These are phyloP conservation scores for Scytalidium lignicola DNA, from an alignment of 2,329 filamentous ascomycete genomes.

Conservation along the genomic window DNA sequence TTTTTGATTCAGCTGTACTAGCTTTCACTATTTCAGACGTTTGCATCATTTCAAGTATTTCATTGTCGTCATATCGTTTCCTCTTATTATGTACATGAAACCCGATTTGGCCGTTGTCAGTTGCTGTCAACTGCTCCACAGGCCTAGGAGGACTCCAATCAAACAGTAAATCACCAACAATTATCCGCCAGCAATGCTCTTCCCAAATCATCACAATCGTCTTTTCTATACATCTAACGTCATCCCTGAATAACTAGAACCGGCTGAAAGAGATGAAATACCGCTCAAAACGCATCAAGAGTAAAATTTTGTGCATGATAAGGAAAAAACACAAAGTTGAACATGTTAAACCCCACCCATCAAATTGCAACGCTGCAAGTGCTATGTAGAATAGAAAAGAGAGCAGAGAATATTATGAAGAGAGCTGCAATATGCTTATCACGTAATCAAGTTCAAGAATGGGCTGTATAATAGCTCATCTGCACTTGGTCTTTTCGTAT, in stretches of 20 bases:
- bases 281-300: not conserved
- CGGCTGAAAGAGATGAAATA: not conserved
- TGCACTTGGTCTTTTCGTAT: conserved; percentile 84
- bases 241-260: not conserved
- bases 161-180: not conserved
- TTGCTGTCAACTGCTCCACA: too few relatives aligned
- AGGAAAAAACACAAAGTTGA: too few relatives aligned
- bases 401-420: conserved; percentile 10
- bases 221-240: not conserved
- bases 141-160: not conserved
- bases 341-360: too few relatives aligned
- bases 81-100: not conserved
- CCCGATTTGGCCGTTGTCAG: not conserved
- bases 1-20: too few relatives aligned
- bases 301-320: not conserved
- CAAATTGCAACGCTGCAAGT: too few relatives aligned
- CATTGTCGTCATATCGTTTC: too few relatives aligned
- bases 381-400: conserved; percentile 9
- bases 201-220: not conserved
- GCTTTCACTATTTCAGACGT: too few relatives aligned
- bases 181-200: not conserved
- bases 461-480: conserved; percentile 82
- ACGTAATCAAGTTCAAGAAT: conserved; percentile 72
- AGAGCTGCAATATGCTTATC: conserved; percentile 1
- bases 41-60: too few relatives aligned